Conservation (phyloP, 768 basidiomycete genomes). For the Leccinum aurantiacum region DNA sequence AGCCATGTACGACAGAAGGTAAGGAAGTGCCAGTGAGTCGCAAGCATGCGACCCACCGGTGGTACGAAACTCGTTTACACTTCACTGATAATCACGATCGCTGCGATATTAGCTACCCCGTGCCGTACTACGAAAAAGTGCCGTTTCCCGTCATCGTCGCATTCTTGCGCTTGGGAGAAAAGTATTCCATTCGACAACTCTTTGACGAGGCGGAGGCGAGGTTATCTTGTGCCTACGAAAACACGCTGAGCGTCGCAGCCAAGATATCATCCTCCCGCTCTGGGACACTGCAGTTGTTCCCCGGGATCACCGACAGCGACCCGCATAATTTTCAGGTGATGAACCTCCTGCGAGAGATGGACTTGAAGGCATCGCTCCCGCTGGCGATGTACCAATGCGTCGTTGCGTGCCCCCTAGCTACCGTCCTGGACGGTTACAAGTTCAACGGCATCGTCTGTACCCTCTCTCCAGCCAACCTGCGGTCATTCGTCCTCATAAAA, state of each 20-base stretch:
- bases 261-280: conserved; percentile 3
- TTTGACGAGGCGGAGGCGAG: conserved; percentile 11
- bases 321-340: conserved; percentile 20
- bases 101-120: conserved; percentile 10
- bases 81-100: not conserved
- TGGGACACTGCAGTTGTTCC: not conserved
- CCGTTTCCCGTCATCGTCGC: conserved; percentile 6
- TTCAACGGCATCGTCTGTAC: not conserved
- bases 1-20: conserved; percentile 24
- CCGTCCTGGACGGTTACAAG: conserved; percentile 14
- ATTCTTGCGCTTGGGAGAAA: conserved; percentile 25
- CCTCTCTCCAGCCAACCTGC: conserved; percentile 9
- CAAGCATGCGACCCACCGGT: not conserved
- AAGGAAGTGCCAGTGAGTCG: not conserved
- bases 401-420: conserved; percentile 1
- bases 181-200: conserved; percentile 19
- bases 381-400: conserved; percentile 16
- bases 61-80: not conserved
- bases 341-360: conserved; percentile 15
- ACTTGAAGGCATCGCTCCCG: conserved; percentile 6
- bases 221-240: conserved; percentile 5
- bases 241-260: not conserved
- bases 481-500: conserved; percentile 10
- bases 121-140: conserved; percentile 3
- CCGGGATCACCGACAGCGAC: conserved; percentile 4